Base-by-base conservation (phyloP, 2,329 filamentous ascomycete species). In the Harringtonia lauricola region DNA sequence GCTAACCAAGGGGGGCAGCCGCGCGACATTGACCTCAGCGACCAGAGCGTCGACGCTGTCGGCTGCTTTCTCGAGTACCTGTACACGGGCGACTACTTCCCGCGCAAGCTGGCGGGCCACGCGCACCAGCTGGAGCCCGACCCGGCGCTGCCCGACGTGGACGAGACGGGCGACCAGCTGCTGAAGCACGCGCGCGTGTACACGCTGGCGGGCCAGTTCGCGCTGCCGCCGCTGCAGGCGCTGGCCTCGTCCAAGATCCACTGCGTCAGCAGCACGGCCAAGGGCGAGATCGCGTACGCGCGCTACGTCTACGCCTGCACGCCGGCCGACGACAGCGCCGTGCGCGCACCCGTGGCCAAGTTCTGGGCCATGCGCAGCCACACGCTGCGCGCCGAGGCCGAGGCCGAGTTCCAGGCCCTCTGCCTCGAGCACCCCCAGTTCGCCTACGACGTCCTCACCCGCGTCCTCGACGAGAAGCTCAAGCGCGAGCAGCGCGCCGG, bases 351-450 rank as follows among this genome's bases (percentile, higher is more conserved):
- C 1, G 79, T 95, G 41, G 87, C 86, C n/a, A 83, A 81, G 43
- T 94, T 94, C 69, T 95, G 88, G 88, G 87, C 87, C 7, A 82
- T 76, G 38, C 73, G 85, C 48, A 81, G 76, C 47, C 87, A 92
- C 65, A 81, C 86, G 13, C 68, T 95, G 50, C 82, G 89, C 17
- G 74, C 89, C 62, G 86, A 94, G 63, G 86, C 88, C 31, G 86
- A 94, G 63, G 74, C 77, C 8, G 86, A 94, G 64, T 95, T 95
- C 74, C 79, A 81, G 60, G 63, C 73, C 37, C 77, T 95, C 63
- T 95, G 89, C 65, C 66, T 95, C 59, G 85, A 95, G 64, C 88
- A 81, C 59, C 89, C 89, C 17, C 83, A 94, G 59, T 95, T 95
- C 59, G 84, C 84, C 57, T 95, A 89, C 67, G 89, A 95, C 62